Percentiles rank a stretch among this genome's conserved stretches.
phyloP scores from a whole-genome alignment of 1,284 basidiomycete genomes.

The Naganishia cerealis region DNA sequence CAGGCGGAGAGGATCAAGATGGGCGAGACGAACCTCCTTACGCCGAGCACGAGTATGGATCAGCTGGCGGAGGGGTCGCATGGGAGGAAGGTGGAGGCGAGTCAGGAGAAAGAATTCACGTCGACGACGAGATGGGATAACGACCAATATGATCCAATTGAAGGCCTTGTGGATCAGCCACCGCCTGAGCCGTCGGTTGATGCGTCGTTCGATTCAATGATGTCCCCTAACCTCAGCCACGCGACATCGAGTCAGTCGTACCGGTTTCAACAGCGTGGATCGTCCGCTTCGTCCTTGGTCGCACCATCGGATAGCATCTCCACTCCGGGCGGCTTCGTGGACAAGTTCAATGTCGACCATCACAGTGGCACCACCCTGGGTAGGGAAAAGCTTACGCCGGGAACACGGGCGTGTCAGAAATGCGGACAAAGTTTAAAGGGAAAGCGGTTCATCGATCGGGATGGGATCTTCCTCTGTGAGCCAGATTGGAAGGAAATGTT shows the following conservation, averaged over 20 bases:
- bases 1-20: slow-evolving; percentile 23
- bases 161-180: slow-evolving; percentile 59
- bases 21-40: slow-evolving; percentile 42
- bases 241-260: slow-evolving; percentile 12
- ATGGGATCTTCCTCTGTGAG: slow-evolving; percentile 73
- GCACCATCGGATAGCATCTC: slow-evolving; percentile 33
- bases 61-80: slow-evolving; percentile 41
- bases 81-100: background rate
- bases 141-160: slow-evolving; percentile 50
- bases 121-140: slow-evolving; percentile 3
- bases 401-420: slow-evolving; percentile 59
- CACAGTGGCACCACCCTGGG: background rate
- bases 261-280: slow-evolving; percentile 13
- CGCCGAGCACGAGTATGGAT: slow-evolving; percentile 51
- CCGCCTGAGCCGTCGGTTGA: slow-evolving; percentile 32
- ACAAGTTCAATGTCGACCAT: slow-evolving; percentile 17
- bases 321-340: slow-evolving; percentile 3
- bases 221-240: slow-evolving; percentile 13
- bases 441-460: slow-evolving; percentile 71
- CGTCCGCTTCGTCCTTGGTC: slow-evolving; percentile 16
- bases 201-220: background rate
- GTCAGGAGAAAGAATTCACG: background rate
- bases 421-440: slow-evolving; percentile 71
- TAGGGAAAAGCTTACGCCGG: slow-evolving; percentile 16
- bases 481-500: slow-evolving; percentile 91